phyloP scores from a whole-genome alignment of 2,329 filamentous ascomycete species.

The Leptoxyphium fumago region DNA sequence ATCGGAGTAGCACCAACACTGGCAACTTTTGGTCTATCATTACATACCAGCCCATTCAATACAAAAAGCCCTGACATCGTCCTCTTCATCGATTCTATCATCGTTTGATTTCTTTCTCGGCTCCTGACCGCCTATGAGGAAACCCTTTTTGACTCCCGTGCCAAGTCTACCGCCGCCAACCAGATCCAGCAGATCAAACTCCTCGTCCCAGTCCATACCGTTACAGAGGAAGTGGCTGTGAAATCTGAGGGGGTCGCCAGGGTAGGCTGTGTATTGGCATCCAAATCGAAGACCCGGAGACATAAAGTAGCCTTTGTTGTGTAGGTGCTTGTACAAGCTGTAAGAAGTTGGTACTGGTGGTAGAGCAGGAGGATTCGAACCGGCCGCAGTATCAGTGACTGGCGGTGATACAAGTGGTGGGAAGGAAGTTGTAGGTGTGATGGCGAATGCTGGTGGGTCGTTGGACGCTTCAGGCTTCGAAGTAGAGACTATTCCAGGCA shows the following conservation, averaged over 20 bases:
- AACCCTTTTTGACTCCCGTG: slow-evolving; percentile 93
- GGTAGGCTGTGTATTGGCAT: slow-evolving; percentile 87
- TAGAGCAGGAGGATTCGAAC: slow-evolving; percentile 15
- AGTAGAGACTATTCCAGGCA: slow-evolving; percentile 2
- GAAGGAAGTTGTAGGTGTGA: slow-evolving; percentile 38
- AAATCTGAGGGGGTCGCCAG: slow-evolving; percentile 84
- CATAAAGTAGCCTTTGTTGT: slow-evolving; percentile 67
- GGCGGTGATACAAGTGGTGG: slow-evolving; percentile 23
- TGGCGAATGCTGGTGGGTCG: slow-evolving; percentile 10
- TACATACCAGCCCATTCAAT: slow-evolving; percentile 93
- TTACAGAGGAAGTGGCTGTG: slow-evolving; percentile 87
- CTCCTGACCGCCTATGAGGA: slow-evolving; percentile 62
- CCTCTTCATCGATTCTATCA: slow-evolving; percentile 23
- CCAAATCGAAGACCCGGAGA: slow-evolving; percentile 90
- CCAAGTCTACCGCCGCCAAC: slow-evolving; percentile 77
- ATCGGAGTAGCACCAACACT: too few species aligned
- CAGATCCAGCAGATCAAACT: slow-evolving; percentile 70
- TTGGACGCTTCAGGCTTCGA: slow-evolving; percentile 4
- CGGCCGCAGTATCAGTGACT: background rate
- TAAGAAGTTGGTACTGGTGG: slow-evolving; percentile 40
- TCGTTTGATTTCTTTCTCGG: slow-evolving; percentile 15
- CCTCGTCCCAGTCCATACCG: slow-evolving; percentile 75
- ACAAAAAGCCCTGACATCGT: slow-evolving; percentile 55
- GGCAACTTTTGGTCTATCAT: slow-evolving; percentile 9
- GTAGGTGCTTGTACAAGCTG: slow-evolving; percentile 66